These are phyloP conservation scores for Simplicillium aogashimaense DNA, from an alignment of 2,329 filamentous ascomycete genomes.

Conservation along the genomic window DNA sequence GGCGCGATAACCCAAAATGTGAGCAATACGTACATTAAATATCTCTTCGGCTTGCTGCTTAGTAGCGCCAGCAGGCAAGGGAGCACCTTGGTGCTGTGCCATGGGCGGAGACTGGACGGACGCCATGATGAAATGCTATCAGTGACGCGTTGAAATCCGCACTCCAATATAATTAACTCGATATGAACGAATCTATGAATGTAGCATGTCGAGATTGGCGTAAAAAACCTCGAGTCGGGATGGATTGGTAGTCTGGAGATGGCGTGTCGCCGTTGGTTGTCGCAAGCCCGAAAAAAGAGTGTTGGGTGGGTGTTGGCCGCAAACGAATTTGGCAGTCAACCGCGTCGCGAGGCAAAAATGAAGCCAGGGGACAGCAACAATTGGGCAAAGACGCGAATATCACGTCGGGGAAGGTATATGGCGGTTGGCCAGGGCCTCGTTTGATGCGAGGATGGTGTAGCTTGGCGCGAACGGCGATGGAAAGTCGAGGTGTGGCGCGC, in stretches of 20 bases:
- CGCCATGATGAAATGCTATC: constrained; percentile 51
- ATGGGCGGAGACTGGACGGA: constrained; percentile 66
- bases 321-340: not conserved
- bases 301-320: not conserved
- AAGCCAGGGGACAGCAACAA: not conserved
- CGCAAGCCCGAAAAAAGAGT: constrained; percentile 8
- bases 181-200: constrained; percentile 16
- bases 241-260: constrained; percentile 2
- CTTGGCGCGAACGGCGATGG: constrained; percentile 8
- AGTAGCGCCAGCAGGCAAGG: constrained; percentile 57
- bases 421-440: not conserved
- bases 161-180: constrained; percentile 14
- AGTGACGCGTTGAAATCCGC: constrained; percentile 12
- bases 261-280: constrained; percentile 1
- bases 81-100: constrained; percentile 54
- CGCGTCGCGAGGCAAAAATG: constrained; percentile 1
- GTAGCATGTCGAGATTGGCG: constrained; percentile 27
- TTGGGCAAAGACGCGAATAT: constrained; percentile 1
- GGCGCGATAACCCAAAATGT: not conserved
- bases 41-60: constrained; percentile 71
- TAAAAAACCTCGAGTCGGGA: constrained; percentile 2
- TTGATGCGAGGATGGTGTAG: constrained; percentile 4
- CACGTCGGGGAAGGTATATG: not conserved
- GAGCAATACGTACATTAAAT: constrained; percentile 44
- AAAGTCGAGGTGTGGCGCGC: constrained; percentile 2